Conservation (phyloP, 257 asterid genomes). For the Verbena officinalis region DNA sequence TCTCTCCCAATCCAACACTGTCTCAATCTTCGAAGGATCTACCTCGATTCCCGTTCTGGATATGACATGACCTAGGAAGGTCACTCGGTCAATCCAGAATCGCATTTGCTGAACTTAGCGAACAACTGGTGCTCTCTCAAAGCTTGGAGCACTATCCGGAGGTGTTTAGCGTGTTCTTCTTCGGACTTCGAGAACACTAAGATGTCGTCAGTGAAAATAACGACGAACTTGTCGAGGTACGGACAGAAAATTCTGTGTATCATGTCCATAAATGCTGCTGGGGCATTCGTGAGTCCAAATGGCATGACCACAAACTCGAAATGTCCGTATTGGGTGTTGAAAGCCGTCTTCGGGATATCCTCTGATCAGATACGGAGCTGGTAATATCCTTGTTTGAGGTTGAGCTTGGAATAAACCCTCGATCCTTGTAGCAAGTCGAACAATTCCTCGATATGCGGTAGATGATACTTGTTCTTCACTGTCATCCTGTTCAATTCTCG, state of each 20-base stretch:
- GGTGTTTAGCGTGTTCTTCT: not conserved
- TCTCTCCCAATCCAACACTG: not conserved
- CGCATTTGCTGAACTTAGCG: not conserved
- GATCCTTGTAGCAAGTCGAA: not conserved
- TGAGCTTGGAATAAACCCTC: not conserved
- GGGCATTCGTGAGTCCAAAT: not conserved
- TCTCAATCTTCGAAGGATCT: not conserved
- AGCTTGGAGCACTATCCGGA: not conserved
- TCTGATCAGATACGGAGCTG: not conserved
- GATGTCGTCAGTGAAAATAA: not conserved
- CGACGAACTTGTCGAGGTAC: not conserved
- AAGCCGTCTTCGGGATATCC: not conserved
- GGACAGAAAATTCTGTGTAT: not conserved
- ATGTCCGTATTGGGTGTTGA: not conserved
- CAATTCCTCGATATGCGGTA: not conserved
- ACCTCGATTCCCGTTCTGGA: not conserved
- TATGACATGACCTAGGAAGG: not conserved
- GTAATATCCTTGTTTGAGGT: not conserved
- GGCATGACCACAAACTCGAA: not conserved
- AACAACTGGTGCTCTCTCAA: not conserved
- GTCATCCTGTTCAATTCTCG: not conserved
- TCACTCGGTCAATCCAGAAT: not conserved
- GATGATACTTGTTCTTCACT: not conserved
- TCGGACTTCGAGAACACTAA: not conserved
- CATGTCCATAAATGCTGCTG: not conserved